A percentile compares a stretch with the other conserved stretches of the same genome.
These are phyloP conservation scores for Thermomucor indicae-seudaticae DNA, from an alignment of 371 early-diverging fungal species.

Conservation along the genomic window DNA sequence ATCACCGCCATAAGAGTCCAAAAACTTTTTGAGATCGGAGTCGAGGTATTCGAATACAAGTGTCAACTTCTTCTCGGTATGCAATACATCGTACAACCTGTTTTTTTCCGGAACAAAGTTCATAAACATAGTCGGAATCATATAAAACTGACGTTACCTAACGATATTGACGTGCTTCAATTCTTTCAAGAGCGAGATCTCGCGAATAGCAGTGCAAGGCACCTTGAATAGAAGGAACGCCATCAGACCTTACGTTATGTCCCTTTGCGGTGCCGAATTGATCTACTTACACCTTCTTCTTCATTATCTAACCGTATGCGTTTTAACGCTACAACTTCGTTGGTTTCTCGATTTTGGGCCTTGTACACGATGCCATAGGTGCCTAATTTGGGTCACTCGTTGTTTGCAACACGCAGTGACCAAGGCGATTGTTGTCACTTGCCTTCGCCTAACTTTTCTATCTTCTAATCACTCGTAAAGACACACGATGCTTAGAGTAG, in stretches of 20 bases:
- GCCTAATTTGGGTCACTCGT: no score
- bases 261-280: conserved; percentile 1
- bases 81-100: conserved; percentile 92
- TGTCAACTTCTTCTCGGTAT: conserved; percentile 90
- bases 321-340: conserved; percentile 97
- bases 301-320: conserved; percentile 96
- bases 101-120: not conserved
- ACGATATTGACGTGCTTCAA: conserved; percentile 96
- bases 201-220: conserved; percentile 97
- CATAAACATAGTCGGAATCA: not conserved
- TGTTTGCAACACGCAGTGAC: no score
- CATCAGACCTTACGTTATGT: not conserved
- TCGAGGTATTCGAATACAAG: conserved; percentile 96
- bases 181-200: conserved; percentile 96
- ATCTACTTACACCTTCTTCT: conserved; percentile 76
- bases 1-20: conserved; percentile 80
- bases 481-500: no score
- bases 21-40: conserved; percentile 91
- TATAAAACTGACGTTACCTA: conserved; percentile 32
- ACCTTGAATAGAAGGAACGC: conserved; percentile 46
- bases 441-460: conserved; percentile 91
- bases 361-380: conserved; percentile 98
- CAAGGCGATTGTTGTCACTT: conserved; percentile 11
- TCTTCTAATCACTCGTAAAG: conserved; percentile 62
- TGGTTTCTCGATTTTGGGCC: conserved; percentile 90